phyloP scores from a whole-genome alignment of 495 filamentous ascomycete species.

The Penicillium angulare region DNA sequence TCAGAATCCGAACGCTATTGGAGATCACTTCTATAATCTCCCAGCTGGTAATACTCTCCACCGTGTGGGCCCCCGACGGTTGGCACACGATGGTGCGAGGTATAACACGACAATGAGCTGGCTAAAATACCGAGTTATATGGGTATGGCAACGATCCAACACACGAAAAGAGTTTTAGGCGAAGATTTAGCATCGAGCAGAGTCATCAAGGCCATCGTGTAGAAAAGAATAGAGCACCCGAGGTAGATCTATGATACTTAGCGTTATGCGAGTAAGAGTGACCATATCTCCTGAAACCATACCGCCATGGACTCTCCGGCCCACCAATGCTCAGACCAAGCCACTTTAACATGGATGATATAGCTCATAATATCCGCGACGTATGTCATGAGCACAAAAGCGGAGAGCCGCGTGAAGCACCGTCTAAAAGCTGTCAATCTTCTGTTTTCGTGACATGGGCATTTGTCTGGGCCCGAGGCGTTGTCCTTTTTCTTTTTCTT shows the following conservation, averaged over 20 bases:
- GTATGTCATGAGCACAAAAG: conserved; percentile 61
- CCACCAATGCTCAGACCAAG: conserved; percentile 72
- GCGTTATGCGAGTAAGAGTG: conserved; percentile 22
- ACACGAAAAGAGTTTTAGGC: conserved; percentile 66
- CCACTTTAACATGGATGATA: conserved; percentile 65
- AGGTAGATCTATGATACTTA: conserved; percentile 58
- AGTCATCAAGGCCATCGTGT: conserved; percentile 66
- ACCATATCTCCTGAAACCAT: conserved; percentile 34
- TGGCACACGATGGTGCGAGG: conserved; percentile 52
- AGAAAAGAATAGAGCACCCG: conserved; percentile 69
- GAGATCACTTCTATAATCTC: conserved; percentile 58
- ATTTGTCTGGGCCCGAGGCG: neutral
- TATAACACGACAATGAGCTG: conserved; percentile 57
- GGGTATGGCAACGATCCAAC: conserved; percentile 64
- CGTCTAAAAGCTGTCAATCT: conserved; percentile 40
- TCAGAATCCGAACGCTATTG: conserved; percentile 53
- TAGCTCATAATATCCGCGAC: conserved; percentile 67
- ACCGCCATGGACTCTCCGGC: conserved; percentile 78
- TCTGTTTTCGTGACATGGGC: neutral
- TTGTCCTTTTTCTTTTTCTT: neutral
- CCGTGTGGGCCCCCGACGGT: conserved; percentile 48
- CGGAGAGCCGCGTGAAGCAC: conserved; percentile 67
- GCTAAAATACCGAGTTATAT: conserved; percentile 66
- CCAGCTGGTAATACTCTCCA: conserved; percentile 56
- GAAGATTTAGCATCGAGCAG: conserved; percentile 70